Percentiles rank a stretch among this genome's conserved stretches.
Conservation (phyloP, 2,329 filamentous ascomycete genomes). For the Xylariaceae sp. region DNA sequence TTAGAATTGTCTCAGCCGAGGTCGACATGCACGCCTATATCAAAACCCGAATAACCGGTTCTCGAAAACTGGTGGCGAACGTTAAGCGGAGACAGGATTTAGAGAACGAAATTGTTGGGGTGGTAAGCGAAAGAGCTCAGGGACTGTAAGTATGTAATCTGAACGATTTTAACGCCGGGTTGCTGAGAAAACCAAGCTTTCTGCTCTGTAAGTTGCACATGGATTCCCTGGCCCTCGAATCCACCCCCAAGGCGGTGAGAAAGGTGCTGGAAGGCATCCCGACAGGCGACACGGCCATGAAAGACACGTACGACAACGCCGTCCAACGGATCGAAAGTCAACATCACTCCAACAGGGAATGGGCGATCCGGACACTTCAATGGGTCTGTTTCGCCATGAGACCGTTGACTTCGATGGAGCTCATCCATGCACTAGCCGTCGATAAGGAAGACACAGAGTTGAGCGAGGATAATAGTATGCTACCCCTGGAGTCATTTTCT, state of each 20-base stretch:
- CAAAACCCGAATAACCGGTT: constrained; percentile 3
- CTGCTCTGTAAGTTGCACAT: constrained; percentile 15
- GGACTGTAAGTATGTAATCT: constrained; percentile 12
- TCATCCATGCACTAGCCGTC: constrained; percentile 48
- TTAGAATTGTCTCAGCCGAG: constrained; percentile 1
- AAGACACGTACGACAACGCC: constrained; percentile 9
- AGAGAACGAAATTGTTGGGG: constrained; percentile 6
- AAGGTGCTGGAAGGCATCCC: constrained; percentile 12
- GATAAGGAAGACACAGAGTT: constrained; percentile 36
- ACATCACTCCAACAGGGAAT: constrained; percentile 7
- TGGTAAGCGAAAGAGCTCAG: constrained; percentile 11
- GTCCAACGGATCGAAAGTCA: constrained; percentile 11
- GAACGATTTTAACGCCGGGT: background rate
- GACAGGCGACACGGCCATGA: constrained; percentile 3
- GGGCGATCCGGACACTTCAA: constrained; percentile 5
- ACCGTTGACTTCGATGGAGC: constrained; percentile 35
- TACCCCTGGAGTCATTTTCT: too few species aligned
- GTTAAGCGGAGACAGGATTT: constrained; percentile 9
- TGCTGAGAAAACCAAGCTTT: constrained; percentile 5
- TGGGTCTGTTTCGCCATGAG: constrained; percentile 11
- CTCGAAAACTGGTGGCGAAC: constrained; percentile 12
- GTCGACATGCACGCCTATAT: constrained; percentile 9
- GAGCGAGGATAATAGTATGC: constrained; percentile 41
- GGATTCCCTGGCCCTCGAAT: constrained; percentile 11
- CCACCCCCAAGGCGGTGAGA: constrained; percentile 8